Evolutionary conservation across 2,329 filamentous ascomycete species (phyloP).

Genomic region (Fusarium sp.): DNA sequence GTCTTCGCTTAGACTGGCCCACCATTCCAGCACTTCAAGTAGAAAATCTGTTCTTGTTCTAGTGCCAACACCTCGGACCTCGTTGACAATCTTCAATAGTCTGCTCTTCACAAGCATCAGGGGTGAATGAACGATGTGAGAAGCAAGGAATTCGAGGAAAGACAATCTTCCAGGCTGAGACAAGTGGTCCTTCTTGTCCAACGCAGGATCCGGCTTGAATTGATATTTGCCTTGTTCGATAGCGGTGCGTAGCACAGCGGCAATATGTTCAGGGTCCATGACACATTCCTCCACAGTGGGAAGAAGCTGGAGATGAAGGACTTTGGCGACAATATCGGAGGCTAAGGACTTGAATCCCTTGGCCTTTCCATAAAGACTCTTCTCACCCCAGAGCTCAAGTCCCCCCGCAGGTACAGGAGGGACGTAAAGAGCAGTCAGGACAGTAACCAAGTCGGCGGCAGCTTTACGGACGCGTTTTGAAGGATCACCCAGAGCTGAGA

Average conservation of each 20-base stretch:
- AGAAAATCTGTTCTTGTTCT: slow-evolving; percentile 78
- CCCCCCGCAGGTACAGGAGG: slow-evolving; percentile 53
- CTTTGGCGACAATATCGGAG: slow-evolving; percentile 65
- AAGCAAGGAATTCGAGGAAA: slow-evolving; percentile 77
- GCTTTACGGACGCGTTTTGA: slow-evolving; percentile 81
- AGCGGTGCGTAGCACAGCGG: slow-evolving; percentile 65
- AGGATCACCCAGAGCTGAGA: slow-evolving; percentile 79
- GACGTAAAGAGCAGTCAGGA: slow-evolving; percentile 64
- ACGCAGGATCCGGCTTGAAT: slow-evolving; percentile 47
- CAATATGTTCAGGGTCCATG: slow-evolving; percentile 79
- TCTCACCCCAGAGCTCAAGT: slow-evolving; percentile 68
- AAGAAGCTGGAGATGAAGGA: slow-evolving; percentile 75
- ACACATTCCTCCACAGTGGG: slow-evolving; percentile 87
- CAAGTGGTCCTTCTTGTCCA: slow-evolving; percentile 66
- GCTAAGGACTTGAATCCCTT: slow-evolving; percentile 68
- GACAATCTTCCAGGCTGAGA: slow-evolving; percentile 72
- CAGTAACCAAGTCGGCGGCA: slow-evolving; percentile 74
- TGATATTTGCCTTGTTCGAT: slow-evolving; percentile 57
- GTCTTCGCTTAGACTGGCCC: slow-evolving; percentile 67
- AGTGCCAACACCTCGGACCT: slow-evolving; percentile 76
- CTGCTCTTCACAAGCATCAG: slow-evolving; percentile 75
- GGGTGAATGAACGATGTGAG: slow-evolving; percentile 77
- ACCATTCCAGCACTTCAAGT: slow-evolving; percentile 78
- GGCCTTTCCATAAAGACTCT: slow-evolving; percentile 71
- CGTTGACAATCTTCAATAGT: slow-evolving; percentile 78